These are phyloP conservation scores for Beta macrorhiza DNA, from an alignment of 179 eudicot species.

Conservation along the genomic window DNA sequence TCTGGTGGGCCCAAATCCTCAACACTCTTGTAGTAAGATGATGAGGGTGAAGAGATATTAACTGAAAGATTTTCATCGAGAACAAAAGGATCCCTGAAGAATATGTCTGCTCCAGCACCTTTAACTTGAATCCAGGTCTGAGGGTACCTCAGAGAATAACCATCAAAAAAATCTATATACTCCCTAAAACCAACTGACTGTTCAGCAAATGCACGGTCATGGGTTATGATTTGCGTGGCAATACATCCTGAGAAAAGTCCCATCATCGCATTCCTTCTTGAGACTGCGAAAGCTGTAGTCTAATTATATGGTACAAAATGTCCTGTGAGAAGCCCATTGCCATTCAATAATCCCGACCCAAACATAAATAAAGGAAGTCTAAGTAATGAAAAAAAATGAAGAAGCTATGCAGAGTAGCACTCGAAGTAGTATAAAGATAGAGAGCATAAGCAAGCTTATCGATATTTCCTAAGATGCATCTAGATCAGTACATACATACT, in stretches of 20 bases:
- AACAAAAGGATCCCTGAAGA: constrained; percentile 89
- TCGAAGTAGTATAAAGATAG: neutral
- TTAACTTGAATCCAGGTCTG: constrained; percentile 89
- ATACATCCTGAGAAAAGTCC: constrained; percentile 52
- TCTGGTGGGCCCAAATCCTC: constrained; percentile 90
- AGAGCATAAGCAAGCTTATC: neutral
- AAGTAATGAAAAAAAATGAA: neutral
- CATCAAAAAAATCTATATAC: constrained; percentile 84
- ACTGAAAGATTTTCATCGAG: constrained; percentile 84
- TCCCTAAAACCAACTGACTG: constrained; percentile 61
- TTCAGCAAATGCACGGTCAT: constrained; percentile 47
- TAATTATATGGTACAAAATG: constrained; percentile 64
- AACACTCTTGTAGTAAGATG: constrained; percentile 73
- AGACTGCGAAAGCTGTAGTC: constrained; percentile 83
- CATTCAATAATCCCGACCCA: constrained; percentile 25
- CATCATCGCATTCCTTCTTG: constrained; percentile 63
- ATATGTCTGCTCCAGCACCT: constrained; percentile 94
- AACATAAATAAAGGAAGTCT: neutral
- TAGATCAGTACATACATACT: neutral
- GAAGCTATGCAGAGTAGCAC: neutral
- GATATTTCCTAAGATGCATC: neutral
- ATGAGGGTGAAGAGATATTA: constrained; percentile 90
- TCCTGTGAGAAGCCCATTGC: constrained; percentile 50
- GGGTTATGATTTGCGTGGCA: constrained; percentile 36
- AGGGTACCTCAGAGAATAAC: constrained; percentile 79